Evolutionary conservation across 2,329 filamentous ascomycete species (phyloP).

Genomic region (Lithohypha guttulata): DNA sequence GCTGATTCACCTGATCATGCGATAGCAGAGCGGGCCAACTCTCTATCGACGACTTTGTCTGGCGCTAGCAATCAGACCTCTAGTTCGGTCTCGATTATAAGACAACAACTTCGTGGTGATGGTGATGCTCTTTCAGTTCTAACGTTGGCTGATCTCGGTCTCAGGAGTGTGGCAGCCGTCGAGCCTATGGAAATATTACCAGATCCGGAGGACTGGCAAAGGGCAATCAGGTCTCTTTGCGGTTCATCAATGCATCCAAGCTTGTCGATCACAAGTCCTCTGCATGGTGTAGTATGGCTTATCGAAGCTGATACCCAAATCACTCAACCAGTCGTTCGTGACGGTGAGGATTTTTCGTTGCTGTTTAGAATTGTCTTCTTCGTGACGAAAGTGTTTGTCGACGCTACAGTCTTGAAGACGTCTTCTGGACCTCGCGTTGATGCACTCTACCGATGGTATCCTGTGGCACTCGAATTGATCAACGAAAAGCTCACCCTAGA

Average conservation of each 20-base stretch:
- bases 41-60: conserved; percentile 12
- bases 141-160: conserved; percentile 40
- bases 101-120: conserved; percentile 17
- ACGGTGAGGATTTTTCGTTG: conserved; percentile 59
- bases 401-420: conserved; percentile 26
- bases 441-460: conserved; percentile 40
- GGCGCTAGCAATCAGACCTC: conserved; percentile 3
- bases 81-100: conserved; percentile 14
- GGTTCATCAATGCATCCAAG: conserved; percentile 44
- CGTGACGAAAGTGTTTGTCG: conserved; percentile 47
- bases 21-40: conserved; percentile 13
- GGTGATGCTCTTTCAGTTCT: conserved; percentile 16
- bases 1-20: conserved; percentile 13
- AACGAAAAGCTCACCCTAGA: conserved; percentile 51
- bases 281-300: conserved; percentile 62
- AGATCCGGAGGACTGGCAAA: conserved; percentile 52
- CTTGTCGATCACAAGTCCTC: conserved; percentile 60
- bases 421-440: conserved; percentile 25
- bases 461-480: conserved; percentile 45
- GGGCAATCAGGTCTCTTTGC: conserved; percentile 47
- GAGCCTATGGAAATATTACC: conserved; percentile 47
- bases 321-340: conserved; percentile 32
- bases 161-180: conserved; percentile 27
- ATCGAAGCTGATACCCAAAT: conserved; percentile 26
- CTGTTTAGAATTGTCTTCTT: conserved; percentile 68